Base-by-base conservation (phyloP, 176 grass and related monocot genomes). In the Juncus effusus region DNA sequence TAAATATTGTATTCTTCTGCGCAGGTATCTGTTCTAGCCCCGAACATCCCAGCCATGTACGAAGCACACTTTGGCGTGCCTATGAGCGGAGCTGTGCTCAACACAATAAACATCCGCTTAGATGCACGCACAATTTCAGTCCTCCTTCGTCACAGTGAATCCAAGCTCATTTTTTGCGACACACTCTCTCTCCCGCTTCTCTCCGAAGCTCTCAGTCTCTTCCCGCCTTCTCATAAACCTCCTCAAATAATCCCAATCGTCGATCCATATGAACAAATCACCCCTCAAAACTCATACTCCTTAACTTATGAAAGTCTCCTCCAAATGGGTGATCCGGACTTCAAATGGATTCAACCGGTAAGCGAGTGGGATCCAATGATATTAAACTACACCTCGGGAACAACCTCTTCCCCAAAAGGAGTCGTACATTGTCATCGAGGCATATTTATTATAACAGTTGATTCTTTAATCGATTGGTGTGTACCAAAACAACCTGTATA, bases 291-390 rank as follows among this genome's bases (percentile, higher is more conserved):
- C 0, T 10, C 65, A 10, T 15, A 16, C 2, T 14, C 67, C 7
- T 5, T 84, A 47, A 96, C 93, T 2, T 96, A 96, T 39, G 82
- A 91, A 64, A 10, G 57, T 53, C 75, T 96, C 4, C 66, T 96
- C 1, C 70, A 82, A 58, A 61, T 16, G 4, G 88, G 93, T 2
- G 80, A 96, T 16, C 85, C 85, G 35, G 74, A 74, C 53, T 91
- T 96, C 63, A 2, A 14, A 11, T 96, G 93, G 93, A 38, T 89
- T n/a, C 62, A 61, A 16, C 93, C 93, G 3, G 2, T 5, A 15
- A 91, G 71, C 63, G 92, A 96, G 77, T 96, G 93, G 93, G 88
- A 96, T 3, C 93, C 93, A 3, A 89, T 96, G 82, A 73, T 96
- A 2, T 77, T 96, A 0, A 96, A 96, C 63, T 96, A 96, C 77